These are phyloP conservation scores for Kalmusia sp. DNA, from an alignment of 2,329 filamentous ascomycete genomes.

Conservation along the genomic window DNA sequence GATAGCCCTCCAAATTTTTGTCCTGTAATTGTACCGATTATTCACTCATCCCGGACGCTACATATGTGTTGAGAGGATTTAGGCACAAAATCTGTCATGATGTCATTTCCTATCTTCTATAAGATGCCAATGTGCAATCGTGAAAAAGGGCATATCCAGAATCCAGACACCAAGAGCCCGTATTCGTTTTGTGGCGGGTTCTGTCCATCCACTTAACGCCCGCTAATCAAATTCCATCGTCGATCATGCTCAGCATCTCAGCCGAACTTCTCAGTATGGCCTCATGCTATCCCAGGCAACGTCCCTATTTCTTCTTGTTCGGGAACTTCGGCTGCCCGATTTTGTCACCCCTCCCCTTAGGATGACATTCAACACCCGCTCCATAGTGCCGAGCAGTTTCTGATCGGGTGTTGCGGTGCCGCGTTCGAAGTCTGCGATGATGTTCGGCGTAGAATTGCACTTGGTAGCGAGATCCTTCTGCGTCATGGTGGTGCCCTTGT, in stretches of 20 bases:
- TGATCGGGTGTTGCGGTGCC: constrained; percentile 81
- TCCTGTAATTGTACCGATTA: too few species aligned
- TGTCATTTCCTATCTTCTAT: constrained; percentile 7
- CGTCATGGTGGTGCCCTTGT: constrained; percentile 75
- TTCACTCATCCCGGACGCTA: neutral
- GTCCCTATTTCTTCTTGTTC: constrained; percentile 65
- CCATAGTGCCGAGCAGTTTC: constrained; percentile 79
- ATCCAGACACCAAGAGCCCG: neutral
- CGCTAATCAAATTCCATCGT: constrained; percentile 4
- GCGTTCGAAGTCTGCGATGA: constrained; percentile 86
- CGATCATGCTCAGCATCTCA: neutral
- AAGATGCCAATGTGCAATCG: neutral
- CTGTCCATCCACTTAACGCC: constrained; percentile 8
- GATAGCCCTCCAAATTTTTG: too few species aligned
- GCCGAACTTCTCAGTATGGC: neutral
- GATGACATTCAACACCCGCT: constrained; percentile 86
- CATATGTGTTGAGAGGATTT: neutral
- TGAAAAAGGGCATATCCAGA: neutral
- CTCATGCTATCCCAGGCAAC: neutral
- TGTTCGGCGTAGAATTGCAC: constrained; percentile 82
- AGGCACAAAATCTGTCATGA: neutral
- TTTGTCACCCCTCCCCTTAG: constrained; percentile 83
- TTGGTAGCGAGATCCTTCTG: constrained; percentile 87
- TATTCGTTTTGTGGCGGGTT: too few species aligned
- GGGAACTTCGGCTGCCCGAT: constrained; percentile 84